Base-by-base conservation (phyloP, 2,329 filamentous ascomycete genomes). In the Paecilomyces formosus region DNA sequence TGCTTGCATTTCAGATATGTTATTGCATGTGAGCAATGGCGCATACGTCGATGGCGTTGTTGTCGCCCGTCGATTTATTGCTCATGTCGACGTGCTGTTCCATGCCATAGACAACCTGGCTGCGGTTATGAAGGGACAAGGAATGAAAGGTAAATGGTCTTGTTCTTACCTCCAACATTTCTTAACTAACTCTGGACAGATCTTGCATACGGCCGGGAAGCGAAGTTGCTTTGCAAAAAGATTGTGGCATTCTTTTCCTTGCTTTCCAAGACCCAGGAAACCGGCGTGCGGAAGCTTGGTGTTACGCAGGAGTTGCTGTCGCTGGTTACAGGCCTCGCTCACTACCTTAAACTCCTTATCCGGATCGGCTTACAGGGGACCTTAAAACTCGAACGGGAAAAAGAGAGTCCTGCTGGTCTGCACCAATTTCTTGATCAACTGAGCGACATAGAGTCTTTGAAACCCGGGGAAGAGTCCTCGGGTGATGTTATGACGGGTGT, bases 201-300 rank as follows among this genome's bases (percentile, higher is more conserved):
- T 62, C 82, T 99, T 61, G 90, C 92, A 9, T 99, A 97, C 71
- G 89, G 89, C 18, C 87, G 94, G 68, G 94, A 99, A 78, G 90
- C 94, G n/a, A 99, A 99, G 76, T 82, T 99, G 55, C 84, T 99
- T n/a, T 99, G 94, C 81, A 99, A 99, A 76, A 99, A 99, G 76
- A 96, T 99, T 57, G 94, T 99, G 5, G 90, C 93, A 26, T 99
- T 99, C 79, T 99, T 99, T 73, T 92, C 92, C 12, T 80, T 99
- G 18, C 81, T 99, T 8, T 96, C 93, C 5, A 96, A 96, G 73
- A 94, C 92, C 1, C 93, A 97, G 71, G 92, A 97, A 69, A 90
- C 87, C 8, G 90, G 88, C n/a, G 86, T 90, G 39, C 84, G 90
- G 59, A 94, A 97, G 71, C 85, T 97, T 50, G 94, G 94, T 51